phyloP scores from a whole-genome alignment of 768 basidiomycete genomes.

The Boletellus ananiceps region DNA sequence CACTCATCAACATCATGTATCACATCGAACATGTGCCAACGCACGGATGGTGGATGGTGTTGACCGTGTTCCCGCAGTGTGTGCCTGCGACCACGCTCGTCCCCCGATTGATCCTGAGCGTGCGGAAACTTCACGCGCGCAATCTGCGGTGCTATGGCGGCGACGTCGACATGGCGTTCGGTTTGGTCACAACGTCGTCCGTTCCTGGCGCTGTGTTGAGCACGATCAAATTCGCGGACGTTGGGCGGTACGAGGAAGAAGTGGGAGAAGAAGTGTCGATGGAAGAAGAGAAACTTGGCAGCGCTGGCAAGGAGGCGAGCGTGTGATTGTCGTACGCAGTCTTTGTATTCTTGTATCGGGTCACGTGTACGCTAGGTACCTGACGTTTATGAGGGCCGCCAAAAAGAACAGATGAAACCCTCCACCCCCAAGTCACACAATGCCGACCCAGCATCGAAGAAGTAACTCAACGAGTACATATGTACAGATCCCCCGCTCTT shows the following conservation, averaged over 20 bases:
- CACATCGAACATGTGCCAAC: not conserved
- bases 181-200: not conserved
- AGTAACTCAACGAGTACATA: too few species aligned
- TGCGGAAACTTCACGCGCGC: not conserved
- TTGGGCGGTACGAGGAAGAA: not conserved
- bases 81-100: not conserved
- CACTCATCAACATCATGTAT: not conserved
- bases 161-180: not conserved
- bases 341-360: too few species aligned
- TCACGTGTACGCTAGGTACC: too few species aligned
- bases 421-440: too few species aligned
- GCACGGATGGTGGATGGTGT: not conserved
- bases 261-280: not conserved
- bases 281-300: not conserved
- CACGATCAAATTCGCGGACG: not conserved
- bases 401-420: too few species aligned
- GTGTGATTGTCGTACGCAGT: too few species aligned
- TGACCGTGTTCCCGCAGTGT: not conserved
- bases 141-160: not conserved
- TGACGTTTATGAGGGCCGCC: too few species aligned
- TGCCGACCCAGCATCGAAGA: too few species aligned
- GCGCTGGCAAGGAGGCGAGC: too few species aligned
- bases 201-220: not conserved
- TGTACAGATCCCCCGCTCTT: too few species aligned
- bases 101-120: not conserved